Conservation (phyloP, 768 basidiomycete species). For the Lentinula raphanica region DNA sequence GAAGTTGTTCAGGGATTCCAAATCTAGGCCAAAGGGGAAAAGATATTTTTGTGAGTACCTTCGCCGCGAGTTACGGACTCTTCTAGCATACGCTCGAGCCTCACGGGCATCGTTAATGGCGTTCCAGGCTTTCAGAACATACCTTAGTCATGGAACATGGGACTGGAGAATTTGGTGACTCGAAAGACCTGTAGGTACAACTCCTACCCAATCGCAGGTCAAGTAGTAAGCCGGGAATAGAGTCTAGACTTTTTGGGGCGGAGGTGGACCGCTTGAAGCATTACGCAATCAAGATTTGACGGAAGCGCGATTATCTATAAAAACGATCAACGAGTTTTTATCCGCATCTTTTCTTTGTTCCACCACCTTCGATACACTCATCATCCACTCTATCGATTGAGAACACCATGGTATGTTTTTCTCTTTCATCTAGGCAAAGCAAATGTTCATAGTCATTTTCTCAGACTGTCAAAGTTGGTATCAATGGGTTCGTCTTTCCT, state of each 20-base stretch:
- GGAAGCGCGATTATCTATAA: constrained; percentile 6
- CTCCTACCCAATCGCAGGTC: not conserved
- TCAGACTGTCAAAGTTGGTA: constrained; percentile 78
- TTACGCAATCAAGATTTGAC: not conserved
- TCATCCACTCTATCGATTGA: not conserved
- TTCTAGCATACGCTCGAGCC: not conserved
- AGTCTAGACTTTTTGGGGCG: not conserved
- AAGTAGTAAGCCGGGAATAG: not conserved
- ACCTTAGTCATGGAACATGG: not conserved
- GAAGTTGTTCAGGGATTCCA: not conserved
- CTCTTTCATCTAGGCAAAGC: not conserved
- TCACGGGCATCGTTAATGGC: too few relatives aligned
- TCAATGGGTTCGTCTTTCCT: constrained; percentile 74
- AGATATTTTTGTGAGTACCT: not conserved
- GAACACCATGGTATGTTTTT: constrained; percentile 7
- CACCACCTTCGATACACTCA: not conserved
- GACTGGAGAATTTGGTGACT: not conserved
- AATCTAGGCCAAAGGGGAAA: not conserved
- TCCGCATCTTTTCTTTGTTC: not conserved
- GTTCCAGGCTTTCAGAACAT: not conserved
- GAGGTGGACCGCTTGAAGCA: not conserved
- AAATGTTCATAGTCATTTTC: not conserved
- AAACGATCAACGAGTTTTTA: not conserved
- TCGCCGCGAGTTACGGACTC: too few relatives aligned
- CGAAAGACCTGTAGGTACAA: not conserved